Base-by-base conservation (phyloP, 192 early-diverging fungal species). In the Coemansia sp. region DNA sequence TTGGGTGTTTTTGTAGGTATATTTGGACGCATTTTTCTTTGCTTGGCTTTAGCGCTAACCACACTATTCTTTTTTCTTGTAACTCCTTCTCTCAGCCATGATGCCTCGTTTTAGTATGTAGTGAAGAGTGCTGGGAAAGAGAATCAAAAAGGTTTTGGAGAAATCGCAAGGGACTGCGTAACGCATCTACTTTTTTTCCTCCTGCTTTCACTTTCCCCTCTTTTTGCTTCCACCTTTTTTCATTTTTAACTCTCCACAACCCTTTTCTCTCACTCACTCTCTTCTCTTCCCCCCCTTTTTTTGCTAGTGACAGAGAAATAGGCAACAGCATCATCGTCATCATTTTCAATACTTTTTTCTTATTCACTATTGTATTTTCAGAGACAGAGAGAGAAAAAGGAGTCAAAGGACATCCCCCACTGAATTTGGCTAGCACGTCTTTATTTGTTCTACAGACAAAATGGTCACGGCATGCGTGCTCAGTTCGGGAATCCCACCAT, bases 381-480 rank as follows among this genome's bases (percentile, higher is more conserved):
- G 26, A 26, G 26, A 26, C 26, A 26, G 26, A 26, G 26, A 26
- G 26, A 26, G 26, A 26, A 26, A 26, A 26, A 37, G n/a, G 13
- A n/a, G 39, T 41, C 18, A 11, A 44, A 42, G n/a, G 11, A 38
- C 40, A 40, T 59, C 16, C 39, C 6, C 57, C 5, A 16, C 26
- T 13, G 12, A 59, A 59, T 40, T 59, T 40, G 13, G 1, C 39
- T 2, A 15, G 12, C 3, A 16, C 12, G 6, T 18, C 12, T 4
- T 39, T 9, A 15, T 59, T 15, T 56, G n/a, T 40, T 38, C 39
- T 11, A 18, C 39, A 59, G 47, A 3, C 12, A 83, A 47, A 85
- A 76, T 53, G 84, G 84, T 61, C 79, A 85, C 49, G 69, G 79
- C 39, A 23, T 13, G 38, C 45, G 40, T 21, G 19, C 50, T 13